These are phyloP conservation scores for Immersiella caudata DNA, from an alignment of 495 filamentous ascomycete species.

Conservation along the genomic window DNA sequence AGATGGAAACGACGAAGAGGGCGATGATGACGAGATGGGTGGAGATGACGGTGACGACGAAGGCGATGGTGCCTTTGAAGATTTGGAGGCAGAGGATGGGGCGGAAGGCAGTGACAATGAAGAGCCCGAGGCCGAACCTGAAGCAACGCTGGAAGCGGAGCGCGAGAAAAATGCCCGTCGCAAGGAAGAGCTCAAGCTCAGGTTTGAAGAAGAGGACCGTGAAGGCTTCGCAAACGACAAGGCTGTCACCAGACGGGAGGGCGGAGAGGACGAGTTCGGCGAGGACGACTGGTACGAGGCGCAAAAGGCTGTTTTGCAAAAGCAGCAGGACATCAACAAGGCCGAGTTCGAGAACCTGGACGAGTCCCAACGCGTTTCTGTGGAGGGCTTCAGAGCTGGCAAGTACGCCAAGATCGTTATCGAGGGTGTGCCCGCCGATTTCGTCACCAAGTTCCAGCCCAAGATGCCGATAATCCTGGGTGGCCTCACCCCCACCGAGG, in stretches of 20 bases:
- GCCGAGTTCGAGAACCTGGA: constrained; percentile 87
- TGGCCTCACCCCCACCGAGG: constrained; percentile 86
- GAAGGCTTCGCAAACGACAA: constrained; percentile 91
- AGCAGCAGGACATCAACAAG: constrained; percentile 92
- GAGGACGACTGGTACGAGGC: constrained; percentile 99
- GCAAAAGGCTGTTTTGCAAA: constrained; percentile 92
- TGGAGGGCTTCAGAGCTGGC: constrained; percentile 91
- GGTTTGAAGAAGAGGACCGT: constrained; percentile 95
- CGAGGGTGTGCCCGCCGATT: constrained; percentile 86
- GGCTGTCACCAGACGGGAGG: constrained; percentile 65
- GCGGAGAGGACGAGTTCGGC: constrained; percentile 75
- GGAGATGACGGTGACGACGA: constrained; percentile 83
- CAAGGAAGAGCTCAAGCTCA: constrained; percentile 91
- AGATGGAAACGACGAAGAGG: constrained; percentile 51
- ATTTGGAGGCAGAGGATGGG: constrained; percentile 75
- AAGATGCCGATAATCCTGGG: constrained; percentile 85
- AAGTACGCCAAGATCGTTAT: constrained; percentile 91
- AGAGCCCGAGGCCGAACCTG: constrained; percentile 52
- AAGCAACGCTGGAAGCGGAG: constrained; percentile 60
- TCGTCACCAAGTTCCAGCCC: constrained; percentile 83
- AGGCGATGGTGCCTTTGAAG: constrained; percentile 87
- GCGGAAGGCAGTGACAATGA: constrained; percentile 60
- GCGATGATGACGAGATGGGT: constrained; percentile 51
- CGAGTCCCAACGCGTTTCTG: constrained; percentile 71
- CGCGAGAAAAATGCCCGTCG: constrained; percentile 85